Conservation (phyloP, 257 asterid species). For the Nicotiana obtusifolia region DNA sequence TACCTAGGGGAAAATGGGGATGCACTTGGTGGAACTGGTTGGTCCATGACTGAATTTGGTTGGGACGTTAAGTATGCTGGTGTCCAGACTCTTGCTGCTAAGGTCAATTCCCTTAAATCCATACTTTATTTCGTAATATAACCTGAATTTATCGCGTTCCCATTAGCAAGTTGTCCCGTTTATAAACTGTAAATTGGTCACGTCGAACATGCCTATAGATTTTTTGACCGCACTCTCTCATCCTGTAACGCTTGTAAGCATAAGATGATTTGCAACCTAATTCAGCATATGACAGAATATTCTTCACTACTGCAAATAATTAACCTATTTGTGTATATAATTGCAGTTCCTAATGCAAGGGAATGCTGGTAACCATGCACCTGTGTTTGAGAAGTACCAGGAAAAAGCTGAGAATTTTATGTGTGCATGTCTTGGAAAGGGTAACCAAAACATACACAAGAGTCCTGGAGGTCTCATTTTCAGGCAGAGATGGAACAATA, state of each 20-base stretch:
- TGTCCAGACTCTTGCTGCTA: constrained; percentile 79
- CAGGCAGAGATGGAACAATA: constrained; percentile 94
- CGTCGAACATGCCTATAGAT: neutral
- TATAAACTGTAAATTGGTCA: neutral
- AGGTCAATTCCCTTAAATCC: constrained; percentile 32
- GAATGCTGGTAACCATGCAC: constrained; percentile 44
- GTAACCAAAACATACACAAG: constrained; percentile 71
- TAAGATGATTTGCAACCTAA: neutral
- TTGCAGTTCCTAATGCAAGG: constrained; percentile 85
- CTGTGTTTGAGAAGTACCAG: constrained; percentile 50
- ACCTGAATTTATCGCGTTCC: neutral
- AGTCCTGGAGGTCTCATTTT: constrained; percentile 93
- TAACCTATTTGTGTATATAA: neutral
- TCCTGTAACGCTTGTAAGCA: neutral
- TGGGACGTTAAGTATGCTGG: constrained; percentile 99
- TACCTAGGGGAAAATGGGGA: constrained; percentile 75
- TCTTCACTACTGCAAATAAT: neutral
- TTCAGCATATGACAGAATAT: neutral
- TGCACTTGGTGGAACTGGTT: constrained; percentile 89
- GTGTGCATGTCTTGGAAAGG: constrained; percentile 92
- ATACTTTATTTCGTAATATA: neutral
- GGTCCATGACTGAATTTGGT: constrained; percentile 96
- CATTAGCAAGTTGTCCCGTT: neutral
- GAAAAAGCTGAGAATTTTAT: constrained; percentile 85
- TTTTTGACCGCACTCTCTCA: neutral